A percentile compares a stretch with the other conserved stretches of the same genome.
Conservation (phyloP, 176 grass and related monocot genomes). For the Eragrostis curvula region DNA sequence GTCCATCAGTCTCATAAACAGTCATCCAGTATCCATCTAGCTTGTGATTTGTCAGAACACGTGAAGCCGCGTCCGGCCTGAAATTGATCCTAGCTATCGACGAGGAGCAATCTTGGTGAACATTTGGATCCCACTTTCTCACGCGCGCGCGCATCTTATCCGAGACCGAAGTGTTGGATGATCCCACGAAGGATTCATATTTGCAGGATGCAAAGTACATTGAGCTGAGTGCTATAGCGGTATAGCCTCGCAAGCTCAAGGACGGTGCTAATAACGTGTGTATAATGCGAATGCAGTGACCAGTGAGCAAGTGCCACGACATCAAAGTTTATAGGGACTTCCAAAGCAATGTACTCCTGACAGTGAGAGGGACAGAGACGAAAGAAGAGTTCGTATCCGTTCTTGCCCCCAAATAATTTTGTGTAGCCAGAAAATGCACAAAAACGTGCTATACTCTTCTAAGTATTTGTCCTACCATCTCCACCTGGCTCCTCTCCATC, state of each 20-base stretch:
- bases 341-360: not conserved
- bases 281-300: too few species aligned
- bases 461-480: too few species aligned
- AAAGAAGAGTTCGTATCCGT: not conserved
- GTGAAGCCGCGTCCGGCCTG: not conserved
- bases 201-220: too few species aligned
- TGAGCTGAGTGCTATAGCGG: too few species aligned
- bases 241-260: too few species aligned
- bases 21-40: not conserved
- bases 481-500: too few species aligned
- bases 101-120: not conserved
- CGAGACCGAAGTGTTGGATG: not conserved
- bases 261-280: too few species aligned
- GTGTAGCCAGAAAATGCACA: too few species aligned
- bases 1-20: constrained; percentile 1
- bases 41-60: not conserved
- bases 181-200: not conserved
- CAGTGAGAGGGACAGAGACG: not conserved
- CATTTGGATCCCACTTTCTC: constrained; percentile 26
- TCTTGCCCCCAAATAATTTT: too few species aligned
- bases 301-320: too few species aligned
- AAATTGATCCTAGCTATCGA: not conserved
- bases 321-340: too few species aligned
- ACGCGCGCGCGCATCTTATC: not conserved
- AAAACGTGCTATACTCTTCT: too few species aligned